These are phyloP conservation scores for Sarocladium kiliense DNA, from an alignment of 2,329 filamentous ascomycete genomes.

Conservation along the genomic window DNA sequence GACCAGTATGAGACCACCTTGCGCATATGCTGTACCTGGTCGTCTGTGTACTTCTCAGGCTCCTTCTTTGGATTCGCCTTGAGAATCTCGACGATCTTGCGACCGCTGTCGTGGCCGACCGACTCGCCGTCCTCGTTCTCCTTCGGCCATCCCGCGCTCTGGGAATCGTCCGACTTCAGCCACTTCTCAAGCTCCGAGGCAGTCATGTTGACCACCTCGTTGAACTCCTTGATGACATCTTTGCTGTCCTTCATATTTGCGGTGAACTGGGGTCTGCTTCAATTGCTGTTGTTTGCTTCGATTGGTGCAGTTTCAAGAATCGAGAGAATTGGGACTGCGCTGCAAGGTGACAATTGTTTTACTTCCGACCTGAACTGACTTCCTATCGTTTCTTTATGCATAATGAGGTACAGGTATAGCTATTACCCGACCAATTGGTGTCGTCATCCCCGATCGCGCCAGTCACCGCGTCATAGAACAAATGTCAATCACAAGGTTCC, in stretches of 20 bases:
- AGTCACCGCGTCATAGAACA: slow-evolving; percentile 9
- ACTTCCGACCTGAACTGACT: too few species aligned
- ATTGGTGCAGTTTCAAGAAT: neutral
- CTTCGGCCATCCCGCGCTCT: slow-evolving; percentile 55
- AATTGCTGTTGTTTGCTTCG: slow-evolving; percentile 12
- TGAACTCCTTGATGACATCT: slow-evolving; percentile 51
- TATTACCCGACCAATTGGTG: neutral
- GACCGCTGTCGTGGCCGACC: slow-evolving; percentile 58
- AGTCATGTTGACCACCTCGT: slow-evolving; percentile 62
- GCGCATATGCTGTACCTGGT: slow-evolving; percentile 53
- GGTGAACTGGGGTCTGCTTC: neutral
- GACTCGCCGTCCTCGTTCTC: slow-evolving; percentile 54
- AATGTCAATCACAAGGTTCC: neutral
- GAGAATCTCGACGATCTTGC: slow-evolving; percentile 59
- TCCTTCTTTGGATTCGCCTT: slow-evolving; percentile 56
- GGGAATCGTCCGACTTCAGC: slow-evolving; percentile 54
- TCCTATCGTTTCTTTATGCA: neutral
- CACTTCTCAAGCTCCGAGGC: slow-evolving; percentile 55
- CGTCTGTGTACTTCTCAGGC: slow-evolving; percentile 50
- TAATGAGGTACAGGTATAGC: neutral
- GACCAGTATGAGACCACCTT: slow-evolving; percentile 58
- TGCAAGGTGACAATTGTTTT: too few species aligned
- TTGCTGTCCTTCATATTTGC: slow-evolving; percentile 18
- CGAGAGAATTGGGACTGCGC: too few species aligned
- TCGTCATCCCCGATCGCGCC: neutral